Base-by-base conservation (phyloP, 2,329 filamentous ascomycete species). In the Aphanoascus verrucosus region DNA sequence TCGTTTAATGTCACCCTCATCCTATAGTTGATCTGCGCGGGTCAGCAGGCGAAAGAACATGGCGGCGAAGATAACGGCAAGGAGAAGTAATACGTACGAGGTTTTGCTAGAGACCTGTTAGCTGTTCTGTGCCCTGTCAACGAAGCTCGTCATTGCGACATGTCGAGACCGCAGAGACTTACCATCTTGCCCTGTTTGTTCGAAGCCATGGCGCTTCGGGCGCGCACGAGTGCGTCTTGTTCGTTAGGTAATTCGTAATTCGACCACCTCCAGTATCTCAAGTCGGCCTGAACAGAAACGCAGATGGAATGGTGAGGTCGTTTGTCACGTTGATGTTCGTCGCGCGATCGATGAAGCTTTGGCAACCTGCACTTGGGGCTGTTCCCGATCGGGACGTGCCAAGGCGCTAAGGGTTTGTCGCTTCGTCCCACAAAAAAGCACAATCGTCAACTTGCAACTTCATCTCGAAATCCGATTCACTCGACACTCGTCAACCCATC, bases 171-270 rank as follows among this genome's bases (percentile, higher is more conserved):
- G 60, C 57, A 58, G 53, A 55, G 56, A 83, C 88, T 80, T 78
- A 97, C 93, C 93, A 98, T 97, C 81, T 98, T 97, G 75, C 93
- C 93, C 75, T 96, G 90, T 74, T 95, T 94, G 81, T 95, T 91
- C 58, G 71, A 65, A 69, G 84, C 81, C 83, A 84, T 84, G 62
- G 71, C 83, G 68, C 57, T 59, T 62, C 57, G 50, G 41, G 53
- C 57, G 71, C 72, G 70, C 72, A 72, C 71, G 68, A 68, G 66
- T 71, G 72, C 71, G 72, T 70, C 72, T 72, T 69, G 53, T 46
- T 47, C 41, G 47, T 57, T 41, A 15, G 19, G 20, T n/a, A 5
- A 5, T 32, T 19, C 17, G 3, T 38, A 34, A 9, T 19, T 23
- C 9, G 7, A 19, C 4, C 48, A 42, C 23, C 23, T 12, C 35